These are phyloP conservation scores for Tubosaeta sp. DNA, from an alignment of 768 basidiomycete genomes.

Conservation along the genomic window DNA sequence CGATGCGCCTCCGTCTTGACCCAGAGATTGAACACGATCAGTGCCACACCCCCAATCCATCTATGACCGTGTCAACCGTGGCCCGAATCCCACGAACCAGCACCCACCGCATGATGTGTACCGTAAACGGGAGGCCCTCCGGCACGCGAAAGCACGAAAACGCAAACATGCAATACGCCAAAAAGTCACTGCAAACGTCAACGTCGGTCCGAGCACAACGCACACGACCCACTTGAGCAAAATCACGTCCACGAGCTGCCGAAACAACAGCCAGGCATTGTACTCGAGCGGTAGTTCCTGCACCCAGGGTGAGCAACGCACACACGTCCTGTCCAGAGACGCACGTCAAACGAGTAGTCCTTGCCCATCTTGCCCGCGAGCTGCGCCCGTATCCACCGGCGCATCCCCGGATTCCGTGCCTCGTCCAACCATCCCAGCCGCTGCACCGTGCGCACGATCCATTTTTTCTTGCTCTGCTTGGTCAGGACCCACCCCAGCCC, in stretches of 20 bases:
- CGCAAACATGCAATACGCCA: conserved; percentile 93
- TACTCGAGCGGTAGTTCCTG: conserved; percentile 90
- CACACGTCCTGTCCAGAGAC: conserved; percentile 24
- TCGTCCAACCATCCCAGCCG: conserved; percentile 87
- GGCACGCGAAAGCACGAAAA: conserved; percentile 91
- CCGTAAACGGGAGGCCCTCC: conserved; percentile 60
- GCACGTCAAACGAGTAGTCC: conserved; percentile 88
- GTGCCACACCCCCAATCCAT: conserved; percentile 80
- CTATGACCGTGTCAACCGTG: conserved; percentile 34
- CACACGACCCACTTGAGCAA: conserved; percentile 74
- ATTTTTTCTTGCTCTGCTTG: conserved; percentile 92
- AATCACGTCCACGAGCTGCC: conserved; percentile 94
- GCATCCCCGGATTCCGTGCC: conserved; percentile 53
- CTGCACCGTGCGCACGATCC: conserved; percentile 83
- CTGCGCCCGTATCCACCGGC: conserved; percentile 83
- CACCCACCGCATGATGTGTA: conserved; percentile 76
- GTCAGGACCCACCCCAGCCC: conserved; percentile 93
- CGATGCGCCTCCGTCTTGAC: conserved; percentile 97
- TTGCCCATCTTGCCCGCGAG: conserved; percentile 91
- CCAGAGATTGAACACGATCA: conserved; percentile 96
- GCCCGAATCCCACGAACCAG: background rate
- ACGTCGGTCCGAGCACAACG: background rate
- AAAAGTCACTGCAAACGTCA: conserved; percentile 66
- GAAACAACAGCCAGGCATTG: conserved; percentile 94
- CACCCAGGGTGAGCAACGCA: background rate